phyloP scores from a whole-genome alignment of 2,329 filamentous ascomycete species.

The Botryosphaeria agaves region DNA sequence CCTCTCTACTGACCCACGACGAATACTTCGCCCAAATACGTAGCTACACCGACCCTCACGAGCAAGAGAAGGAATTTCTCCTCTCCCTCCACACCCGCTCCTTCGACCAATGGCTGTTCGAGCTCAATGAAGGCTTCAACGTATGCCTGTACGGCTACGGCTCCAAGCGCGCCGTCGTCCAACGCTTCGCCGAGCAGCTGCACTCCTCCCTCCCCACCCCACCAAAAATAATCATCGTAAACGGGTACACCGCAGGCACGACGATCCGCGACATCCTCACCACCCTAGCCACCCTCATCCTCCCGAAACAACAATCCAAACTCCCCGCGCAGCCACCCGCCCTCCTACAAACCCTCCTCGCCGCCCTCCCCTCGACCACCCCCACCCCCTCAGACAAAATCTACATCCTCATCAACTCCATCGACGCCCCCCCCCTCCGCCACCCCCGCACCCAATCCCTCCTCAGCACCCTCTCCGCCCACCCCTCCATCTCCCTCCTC shows the following conservation, averaged over 20 bases:
- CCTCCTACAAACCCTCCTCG: slow-evolving; percentile 49
- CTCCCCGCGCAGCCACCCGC: slow-evolving; percentile 48
- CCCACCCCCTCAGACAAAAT: slow-evolving; percentile 16
- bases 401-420: slow-evolving; percentile 55
- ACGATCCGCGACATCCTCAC: slow-evolving; percentile 52
- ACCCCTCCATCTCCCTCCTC: slow-evolving; percentile 53
- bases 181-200: slow-evolving; percentile 56
- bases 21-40: slow-evolving; percentile 66
- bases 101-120: slow-evolving; percentile 86
- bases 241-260: slow-evolving; percentile 58
- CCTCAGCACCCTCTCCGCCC: slow-evolving; percentile 59
- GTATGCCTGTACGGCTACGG: slow-evolving; percentile 87
- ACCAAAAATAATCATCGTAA: slow-evolving; percentile 62
- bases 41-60: slow-evolving; percentile 50
- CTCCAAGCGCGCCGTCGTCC: slow-evolving; percentile 62
- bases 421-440: slow-evolving; percentile 66
- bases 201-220: slow-evolving; percentile 23
- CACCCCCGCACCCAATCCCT: slow-evolving; percentile 51
- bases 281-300: slow-evolving; percentile 48
- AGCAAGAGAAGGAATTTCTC: slow-evolving; percentile 51
- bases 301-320: slow-evolving; percentile 31
- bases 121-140: slow-evolving; percentile 72
- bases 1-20: slow-evolving; percentile 71
- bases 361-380: slow-evolving; percentile 38
- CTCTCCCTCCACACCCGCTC: slow-evolving; percentile 60